phyloP scores from a whole-genome alignment of 306 rosid species.

The Cicer chorassanicum region DNA sequence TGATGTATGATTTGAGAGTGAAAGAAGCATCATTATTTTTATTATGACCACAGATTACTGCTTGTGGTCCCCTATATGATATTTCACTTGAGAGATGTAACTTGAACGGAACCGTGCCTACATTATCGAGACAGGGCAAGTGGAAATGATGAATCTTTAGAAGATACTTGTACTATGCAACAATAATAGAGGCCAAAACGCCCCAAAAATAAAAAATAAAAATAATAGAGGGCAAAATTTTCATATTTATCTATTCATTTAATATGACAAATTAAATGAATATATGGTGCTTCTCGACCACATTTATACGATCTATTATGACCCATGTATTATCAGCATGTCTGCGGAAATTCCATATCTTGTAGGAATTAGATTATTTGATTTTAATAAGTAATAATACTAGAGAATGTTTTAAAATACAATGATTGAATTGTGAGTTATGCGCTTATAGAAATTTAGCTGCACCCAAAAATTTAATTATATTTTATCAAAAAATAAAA shows the following conservation, averaged over 20 bases:
- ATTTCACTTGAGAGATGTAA: not conserved
- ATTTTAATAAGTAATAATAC: conserved; percentile 1
- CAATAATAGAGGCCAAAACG: conserved; percentile 2
- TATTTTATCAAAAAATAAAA: too few relatives aligned
- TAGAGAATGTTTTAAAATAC: conserved; percentile 14
- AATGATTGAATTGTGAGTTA: conserved; percentile 9
- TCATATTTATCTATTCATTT: not conserved
- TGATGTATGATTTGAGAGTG: not conserved
- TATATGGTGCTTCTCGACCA: not conserved
- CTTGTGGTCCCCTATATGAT: conserved; percentile 42
- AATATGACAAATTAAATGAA: not conserved
- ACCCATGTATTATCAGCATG: conserved; percentile 19
- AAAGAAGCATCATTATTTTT: not conserved
- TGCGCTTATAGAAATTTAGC: too few relatives aligned
- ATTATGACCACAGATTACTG: conserved; percentile 22
- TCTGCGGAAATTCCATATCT: conserved; percentile 31
- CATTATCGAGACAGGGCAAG: not conserved
- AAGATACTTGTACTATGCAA: conserved; percentile 22
- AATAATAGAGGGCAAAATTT: conserved; percentile 16
- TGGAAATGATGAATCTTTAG: conserved; percentile 18
- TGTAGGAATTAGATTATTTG: not conserved
- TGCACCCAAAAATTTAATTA: too few relatives aligned
- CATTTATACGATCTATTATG: conserved; percentile 10
- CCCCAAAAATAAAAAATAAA: too few relatives aligned
- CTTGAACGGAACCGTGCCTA: not conserved